phyloP scores from a whole-genome alignment of 306 rosid genomes.

The Castanospermum australe region DNA sequence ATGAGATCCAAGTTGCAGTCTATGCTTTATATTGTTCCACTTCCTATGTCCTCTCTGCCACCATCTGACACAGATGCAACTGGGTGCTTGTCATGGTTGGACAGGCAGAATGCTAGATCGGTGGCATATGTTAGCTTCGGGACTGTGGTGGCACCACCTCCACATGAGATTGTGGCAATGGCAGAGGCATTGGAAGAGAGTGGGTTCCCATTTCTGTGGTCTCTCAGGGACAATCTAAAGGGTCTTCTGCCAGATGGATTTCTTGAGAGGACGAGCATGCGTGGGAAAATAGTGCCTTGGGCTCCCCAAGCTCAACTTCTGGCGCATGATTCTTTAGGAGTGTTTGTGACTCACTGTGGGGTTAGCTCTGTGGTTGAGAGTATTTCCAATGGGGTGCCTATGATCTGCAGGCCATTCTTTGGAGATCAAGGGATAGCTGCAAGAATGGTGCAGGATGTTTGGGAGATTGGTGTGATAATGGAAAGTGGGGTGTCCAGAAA shows the following conservation, averaged over 20 bases:
- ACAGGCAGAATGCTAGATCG: not conserved
- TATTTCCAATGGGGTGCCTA: slow-evolving; percentile 35
- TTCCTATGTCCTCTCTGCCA: not conserved
- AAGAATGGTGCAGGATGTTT: slow-evolving; percentile 30
- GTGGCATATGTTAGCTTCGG: slow-evolving; percentile 28
- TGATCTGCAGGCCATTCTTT: slow-evolving; percentile 48
- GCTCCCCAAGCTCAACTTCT: slow-evolving; percentile 37
- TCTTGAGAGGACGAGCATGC: slow-evolving; percentile 2
- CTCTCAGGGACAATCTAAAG: not conserved
- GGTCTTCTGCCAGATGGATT: slow-evolving; percentile 5
- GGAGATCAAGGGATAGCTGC: slow-evolving; percentile 41
- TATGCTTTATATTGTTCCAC: slow-evolving; percentile 19
- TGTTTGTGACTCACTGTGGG: slow-evolving; percentile 46
- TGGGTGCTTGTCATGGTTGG: slow-evolving; percentile 25
- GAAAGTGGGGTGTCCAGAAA: slow-evolving; percentile 31
- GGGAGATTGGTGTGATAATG: slow-evolving; percentile 34
- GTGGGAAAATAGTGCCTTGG: slow-evolving; percentile 35
- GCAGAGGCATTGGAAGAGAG: slow-evolving; percentile 35
- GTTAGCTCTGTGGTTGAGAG: slow-evolving; percentile 37
- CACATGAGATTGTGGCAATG: slow-evolving; percentile 10
- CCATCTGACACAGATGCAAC: not conserved
- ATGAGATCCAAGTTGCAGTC: slow-evolving; percentile 22
- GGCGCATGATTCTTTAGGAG: slow-evolving; percentile 31
- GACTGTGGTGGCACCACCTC: not conserved
- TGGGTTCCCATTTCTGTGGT: slow-evolving; percentile 17